These are phyloP conservation scores for Polychytrium aggregatum DNA, from an alignment of 192 early-diverging fungal species.

Conservation along the genomic window DNA sequence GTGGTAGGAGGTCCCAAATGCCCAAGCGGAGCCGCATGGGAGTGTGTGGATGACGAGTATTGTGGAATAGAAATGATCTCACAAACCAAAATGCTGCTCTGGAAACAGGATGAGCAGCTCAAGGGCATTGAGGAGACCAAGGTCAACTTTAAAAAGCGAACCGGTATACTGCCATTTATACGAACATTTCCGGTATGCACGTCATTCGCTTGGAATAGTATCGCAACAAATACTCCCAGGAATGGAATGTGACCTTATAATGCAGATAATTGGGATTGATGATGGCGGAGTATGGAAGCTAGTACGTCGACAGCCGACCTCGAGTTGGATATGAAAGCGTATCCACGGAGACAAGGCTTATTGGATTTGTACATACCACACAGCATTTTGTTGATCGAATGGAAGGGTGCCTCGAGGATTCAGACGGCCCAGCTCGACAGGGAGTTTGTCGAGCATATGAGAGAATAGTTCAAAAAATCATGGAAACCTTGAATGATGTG, in stretches of 20 bases:
- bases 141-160: constrained; percentile 72
- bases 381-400: constrained; percentile 69
- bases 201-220: background rate
- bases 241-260: too few species aligned
- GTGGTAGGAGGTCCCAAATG: too few species aligned
- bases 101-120: constrained; percentile 74
- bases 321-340: too few species aligned
- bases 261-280: too few species aligned
- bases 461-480: constrained; percentile 67
- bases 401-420: constrained; percentile 44
- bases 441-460: constrained; percentile 74
- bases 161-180: constrained; percentile 81
- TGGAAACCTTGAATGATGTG: constrained; percentile 74
- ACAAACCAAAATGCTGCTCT: too few species aligned
- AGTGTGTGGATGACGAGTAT: background rate
- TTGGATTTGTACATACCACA: too few species aligned
- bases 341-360: too few species aligned
- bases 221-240: too few species aligned
- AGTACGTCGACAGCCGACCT: too few species aligned
- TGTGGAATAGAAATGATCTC: too few species aligned
- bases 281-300: too few species aligned
- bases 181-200: constrained; percentile 69
- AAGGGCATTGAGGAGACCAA: constrained; percentile 85
- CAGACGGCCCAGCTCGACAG: constrained; percentile 45
- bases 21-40: too few species aligned